phyloP scores from a whole-genome alignment of 1,284 basidiomycete genomes.

The Exobasidium cylindrosporum region DNA sequence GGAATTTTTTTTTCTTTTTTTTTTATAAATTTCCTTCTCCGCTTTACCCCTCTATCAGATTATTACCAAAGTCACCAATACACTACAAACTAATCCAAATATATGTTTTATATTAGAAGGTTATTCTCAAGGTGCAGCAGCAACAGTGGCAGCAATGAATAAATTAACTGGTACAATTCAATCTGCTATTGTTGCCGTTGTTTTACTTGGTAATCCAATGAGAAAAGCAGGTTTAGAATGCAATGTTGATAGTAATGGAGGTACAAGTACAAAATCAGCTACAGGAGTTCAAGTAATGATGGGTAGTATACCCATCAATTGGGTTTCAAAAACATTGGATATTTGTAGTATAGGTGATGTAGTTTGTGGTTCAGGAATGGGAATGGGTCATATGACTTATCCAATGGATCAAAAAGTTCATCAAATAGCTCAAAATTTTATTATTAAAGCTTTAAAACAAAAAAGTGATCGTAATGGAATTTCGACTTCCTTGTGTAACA shows the following conservation, averaged over 20 bases:
- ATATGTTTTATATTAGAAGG: conserved; percentile 31
- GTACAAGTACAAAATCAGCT: conserved; percentile 26
- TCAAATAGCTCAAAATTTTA: background rate
- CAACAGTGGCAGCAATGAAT: conserved; percentile 43
- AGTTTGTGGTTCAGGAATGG: conserved; percentile 4
- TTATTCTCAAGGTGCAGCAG: conserved; percentile 45
- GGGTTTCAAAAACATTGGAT: conserved; percentile 40
- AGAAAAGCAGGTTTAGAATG: conserved; percentile 43
- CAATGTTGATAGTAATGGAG: conserved; percentile 49
- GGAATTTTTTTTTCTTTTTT: no score
- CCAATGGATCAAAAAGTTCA: background rate
- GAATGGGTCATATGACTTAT: conserved; percentile 1
- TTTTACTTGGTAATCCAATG: conserved; percentile 50
- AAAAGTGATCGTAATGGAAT: background rate
- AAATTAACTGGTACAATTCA: conserved; percentile 27
- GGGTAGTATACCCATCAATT: background rate
- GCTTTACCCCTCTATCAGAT: conserved; percentile 12
- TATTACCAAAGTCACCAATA: conserved; percentile 20
- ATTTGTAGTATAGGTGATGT: conserved; percentile 41
- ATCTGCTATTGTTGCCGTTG: conserved; percentile 48
- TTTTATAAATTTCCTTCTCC: no score
- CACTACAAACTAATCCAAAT: conserved; percentile 18
- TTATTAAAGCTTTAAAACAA: background rate
- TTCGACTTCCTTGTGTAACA: background rate
- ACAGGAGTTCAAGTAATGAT: conserved; percentile 15